Conservation (phyloP, 78 protist species). For the Dictyostelium capitatum region DNA sequence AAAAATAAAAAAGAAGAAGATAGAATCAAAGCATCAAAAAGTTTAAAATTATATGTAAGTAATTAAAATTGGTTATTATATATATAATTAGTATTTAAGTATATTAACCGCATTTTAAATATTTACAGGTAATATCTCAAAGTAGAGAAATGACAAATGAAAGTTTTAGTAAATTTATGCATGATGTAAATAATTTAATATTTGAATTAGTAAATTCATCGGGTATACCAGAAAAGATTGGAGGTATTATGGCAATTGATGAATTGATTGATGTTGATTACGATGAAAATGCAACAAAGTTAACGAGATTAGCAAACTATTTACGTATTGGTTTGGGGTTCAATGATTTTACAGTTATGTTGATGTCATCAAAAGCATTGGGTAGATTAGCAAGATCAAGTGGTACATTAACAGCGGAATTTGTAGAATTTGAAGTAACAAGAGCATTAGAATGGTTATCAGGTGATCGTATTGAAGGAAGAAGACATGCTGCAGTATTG, state of each 20-base stretch:
- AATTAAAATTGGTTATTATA: too few relatives aligned
- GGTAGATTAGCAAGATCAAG: constrained; percentile 79
- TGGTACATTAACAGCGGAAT: constrained; percentile 80
- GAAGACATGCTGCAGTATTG: constrained; percentile 70
- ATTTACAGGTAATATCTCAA: constrained; percentile 54
- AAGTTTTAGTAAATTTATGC: constrained; percentile 61
- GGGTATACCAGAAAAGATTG: constrained; percentile 69
- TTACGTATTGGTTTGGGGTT: constrained; percentile 46
- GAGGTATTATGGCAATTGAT: constrained; percentile 82
- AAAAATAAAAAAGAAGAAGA: constrained; percentile 76
- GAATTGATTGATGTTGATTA: constrained; percentile 74
- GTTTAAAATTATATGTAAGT: constrained; percentile 69
- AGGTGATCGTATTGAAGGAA: constrained; percentile 49
- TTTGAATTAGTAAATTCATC: constrained; percentile 59
- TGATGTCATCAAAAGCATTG: constrained; percentile 63
- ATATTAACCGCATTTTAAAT: neutral
- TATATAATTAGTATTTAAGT: neutral
- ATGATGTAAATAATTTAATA: constrained; percentile 38
- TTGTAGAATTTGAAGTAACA: constrained; percentile 76
- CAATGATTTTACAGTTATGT: constrained; percentile 72
- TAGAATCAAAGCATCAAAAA: constrained; percentile 50
- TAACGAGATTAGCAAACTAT: constrained; percentile 68
- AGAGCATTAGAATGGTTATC: constrained; percentile 77
- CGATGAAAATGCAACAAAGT: constrained; percentile 62
- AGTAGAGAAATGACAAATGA: constrained; percentile 79